These are phyloP conservation scores for Senna tora DNA, from an alignment of 306 rosid species.

Conservation along the genomic window DNA sequence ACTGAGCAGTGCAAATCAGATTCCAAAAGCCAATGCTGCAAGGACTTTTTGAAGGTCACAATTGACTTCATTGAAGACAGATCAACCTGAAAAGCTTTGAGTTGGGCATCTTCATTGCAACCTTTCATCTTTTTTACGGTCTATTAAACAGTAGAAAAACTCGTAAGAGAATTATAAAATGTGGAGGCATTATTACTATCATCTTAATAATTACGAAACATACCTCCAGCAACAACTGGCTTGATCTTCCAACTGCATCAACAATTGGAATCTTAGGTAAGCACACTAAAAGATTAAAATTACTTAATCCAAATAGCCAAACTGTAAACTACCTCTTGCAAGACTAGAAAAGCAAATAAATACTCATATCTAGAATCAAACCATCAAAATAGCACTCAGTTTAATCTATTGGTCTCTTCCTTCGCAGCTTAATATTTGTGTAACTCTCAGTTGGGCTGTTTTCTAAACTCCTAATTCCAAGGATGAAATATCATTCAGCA, in stretches of 20 bases:
- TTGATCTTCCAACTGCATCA: slow-evolving; percentile 84
- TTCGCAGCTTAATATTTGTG: background rate
- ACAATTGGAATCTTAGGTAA: slow-evolving; percentile 41
- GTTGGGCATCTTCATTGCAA: slow-evolving; percentile 56
- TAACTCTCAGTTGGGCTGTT: background rate
- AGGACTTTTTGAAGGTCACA: slow-evolving; percentile 55
- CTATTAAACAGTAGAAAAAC: slow-evolving; percentile 48
- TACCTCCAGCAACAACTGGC: slow-evolving; percentile 63
- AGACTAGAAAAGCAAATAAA: slow-evolving; percentile 4
- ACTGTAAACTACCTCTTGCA: slow-evolving; percentile 1
- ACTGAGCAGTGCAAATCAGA: slow-evolving; percentile 79
- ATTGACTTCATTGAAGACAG: slow-evolving; percentile 65
- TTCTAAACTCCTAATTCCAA: slow-evolving; percentile 4
- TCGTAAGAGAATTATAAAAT: slow-evolving; percentile 17
- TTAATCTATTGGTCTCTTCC: background rate
- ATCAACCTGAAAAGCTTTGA: slow-evolving; percentile 77
- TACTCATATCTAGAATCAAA: background rate
- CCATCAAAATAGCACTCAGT: slow-evolving; percentile 1
- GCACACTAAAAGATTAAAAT: slow-evolving; percentile 24
- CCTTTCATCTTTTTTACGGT: slow-evolving; percentile 62
- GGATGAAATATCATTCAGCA: background rate
- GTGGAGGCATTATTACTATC: slow-evolving; percentile 7
- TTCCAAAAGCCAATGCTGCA: slow-evolving; percentile 74
- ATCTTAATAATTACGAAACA: slow-evolving; percentile 26
- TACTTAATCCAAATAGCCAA: background rate